Conservation (phyloP, 768 basidiomycete species). For the Kwoniella newhampshirensis region DNA sequence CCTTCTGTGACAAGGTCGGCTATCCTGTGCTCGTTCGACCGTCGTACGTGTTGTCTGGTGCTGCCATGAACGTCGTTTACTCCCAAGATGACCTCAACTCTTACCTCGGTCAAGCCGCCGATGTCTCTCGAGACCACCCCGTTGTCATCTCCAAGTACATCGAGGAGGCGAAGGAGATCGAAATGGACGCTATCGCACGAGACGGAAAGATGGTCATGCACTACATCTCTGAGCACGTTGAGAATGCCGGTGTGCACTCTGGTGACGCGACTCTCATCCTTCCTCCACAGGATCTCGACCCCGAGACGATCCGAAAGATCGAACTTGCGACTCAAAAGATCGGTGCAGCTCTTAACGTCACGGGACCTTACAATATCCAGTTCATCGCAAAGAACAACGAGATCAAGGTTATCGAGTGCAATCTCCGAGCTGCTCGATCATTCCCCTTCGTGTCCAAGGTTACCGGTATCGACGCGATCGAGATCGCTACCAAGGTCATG, state of each 20-base stretch:
- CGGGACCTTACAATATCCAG: constrained; percentile 98
- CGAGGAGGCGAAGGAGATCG: constrained; percentile 99
- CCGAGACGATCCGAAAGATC: constrained; percentile 91
- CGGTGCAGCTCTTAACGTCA: constrained; percentile 94
- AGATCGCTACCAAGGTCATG: constrained; percentile 99
- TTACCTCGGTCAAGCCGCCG: constrained; percentile 91
- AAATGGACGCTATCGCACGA: constrained; percentile 98
- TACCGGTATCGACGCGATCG: constrained; percentile 95
- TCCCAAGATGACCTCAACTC: constrained; percentile 84
- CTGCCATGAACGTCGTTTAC: constrained; percentile 99
- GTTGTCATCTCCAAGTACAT: constrained; percentile 99
- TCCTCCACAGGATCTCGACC: constrained; percentile 96
- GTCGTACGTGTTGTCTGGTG: constrained; percentile 98
- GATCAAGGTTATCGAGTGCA: constrained; percentile 99
- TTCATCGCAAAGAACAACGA: constrained; percentile 99
- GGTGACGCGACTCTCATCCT: constrained; percentile 98
- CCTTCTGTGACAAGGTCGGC: constrained; percentile 88
- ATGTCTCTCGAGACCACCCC: constrained; percentile 92
- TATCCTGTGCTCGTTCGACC: constrained; percentile 96
- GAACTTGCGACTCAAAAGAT: constrained; percentile 97
- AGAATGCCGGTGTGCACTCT: constrained; percentile 98
- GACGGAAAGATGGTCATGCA: constrained; percentile 99
- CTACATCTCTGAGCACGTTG: constrained; percentile 98
- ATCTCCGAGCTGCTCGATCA: constrained; percentile 92
- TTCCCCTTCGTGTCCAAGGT: constrained; percentile 99